Evolutionary conservation across 2,329 filamentous ascomycete genomes (phyloP).

Genomic region (Cryphonectria radicalis): DNA sequence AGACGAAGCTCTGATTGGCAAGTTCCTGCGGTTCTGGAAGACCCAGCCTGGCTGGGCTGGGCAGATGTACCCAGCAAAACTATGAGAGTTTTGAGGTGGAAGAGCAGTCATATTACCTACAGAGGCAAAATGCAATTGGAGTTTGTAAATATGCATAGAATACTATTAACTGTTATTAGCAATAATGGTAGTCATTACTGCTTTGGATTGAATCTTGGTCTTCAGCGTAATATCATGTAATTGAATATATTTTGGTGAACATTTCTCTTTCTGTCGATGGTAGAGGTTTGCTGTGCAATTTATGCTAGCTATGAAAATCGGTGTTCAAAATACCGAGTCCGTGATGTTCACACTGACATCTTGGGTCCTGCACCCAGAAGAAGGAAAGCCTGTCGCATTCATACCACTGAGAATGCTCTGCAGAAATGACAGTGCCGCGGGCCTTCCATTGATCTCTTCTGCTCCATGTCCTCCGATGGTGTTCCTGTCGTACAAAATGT

Average conservation of each 20-base stretch:
- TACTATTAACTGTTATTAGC: background rate
- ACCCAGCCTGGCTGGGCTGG: constrained; percentile 2
- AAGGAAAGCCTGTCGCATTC: constrained; percentile 19
- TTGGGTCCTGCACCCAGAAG: constrained; percentile 14
- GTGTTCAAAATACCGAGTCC: background rate
- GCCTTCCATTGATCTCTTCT: constrained; percentile 30
- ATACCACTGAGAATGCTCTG: constrained; percentile 16
- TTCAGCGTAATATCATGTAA: background rate
- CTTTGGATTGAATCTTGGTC: background rate
- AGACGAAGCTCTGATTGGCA: constrained; percentile 1
- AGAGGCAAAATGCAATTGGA: background rate
- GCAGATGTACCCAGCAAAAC: background rate
- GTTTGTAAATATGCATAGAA: background rate
- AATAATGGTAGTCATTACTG: background rate
- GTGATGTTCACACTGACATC: constrained; percentile 22
- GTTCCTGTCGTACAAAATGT: constrained; percentile 51
- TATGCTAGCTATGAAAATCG: background rate
- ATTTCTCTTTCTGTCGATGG: background rate
- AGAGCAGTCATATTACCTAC: background rate
- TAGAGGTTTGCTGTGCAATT: background rate
- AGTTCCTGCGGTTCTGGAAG: constrained; percentile 5
- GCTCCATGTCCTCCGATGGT: constrained; percentile 46
- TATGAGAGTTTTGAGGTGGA: background rate
- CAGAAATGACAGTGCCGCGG: constrained; percentile 22
- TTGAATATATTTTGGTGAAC: background rate